A percentile compares a stretch with the other conserved stretches of the same genome.
phyloP scores from a whole-genome alignment of 2,329 filamentous ascomycete genomes.

The Ascochyta koolunga region DNA sequence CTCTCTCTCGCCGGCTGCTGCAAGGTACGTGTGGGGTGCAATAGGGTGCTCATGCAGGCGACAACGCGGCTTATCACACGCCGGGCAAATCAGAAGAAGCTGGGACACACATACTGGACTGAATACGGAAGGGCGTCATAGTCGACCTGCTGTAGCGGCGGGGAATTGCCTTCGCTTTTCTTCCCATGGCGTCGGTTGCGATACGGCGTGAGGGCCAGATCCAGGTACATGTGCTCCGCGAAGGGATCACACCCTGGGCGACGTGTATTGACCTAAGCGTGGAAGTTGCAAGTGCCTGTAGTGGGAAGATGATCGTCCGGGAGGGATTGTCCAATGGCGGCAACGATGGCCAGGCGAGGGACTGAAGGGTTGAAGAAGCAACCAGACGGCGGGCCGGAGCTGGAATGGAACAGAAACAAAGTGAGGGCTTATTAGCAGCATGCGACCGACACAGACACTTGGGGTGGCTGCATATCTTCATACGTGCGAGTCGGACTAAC shows the following conservation, averaged over 20 bases:
- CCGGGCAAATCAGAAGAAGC: slow-evolving; percentile 22
- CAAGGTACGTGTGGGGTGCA: slow-evolving; percentile 41
- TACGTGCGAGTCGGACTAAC: slow-evolving; percentile 20
- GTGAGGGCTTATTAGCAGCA: slow-evolving; percentile 21
- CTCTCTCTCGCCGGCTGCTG: slow-evolving; percentile 27
- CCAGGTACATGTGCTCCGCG: slow-evolving; percentile 19
- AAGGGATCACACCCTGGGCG: slow-evolving; percentile 18
- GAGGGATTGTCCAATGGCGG: slow-evolving; percentile 15
- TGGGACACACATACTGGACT: slow-evolving; percentile 49
- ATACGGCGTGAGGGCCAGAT: slow-evolving; percentile 15
- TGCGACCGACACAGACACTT: slow-evolving; percentile 28
- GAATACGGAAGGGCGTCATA: slow-evolving; percentile 51
- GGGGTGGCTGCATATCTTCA: not conserved
- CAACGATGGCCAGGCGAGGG: slow-evolving; percentile 6
- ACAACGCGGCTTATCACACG: slow-evolving; percentile 29
- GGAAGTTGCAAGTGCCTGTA: slow-evolving; percentile 3
- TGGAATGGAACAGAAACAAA: slow-evolving; percentile 16
- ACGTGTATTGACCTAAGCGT: slow-evolving; percentile 21
- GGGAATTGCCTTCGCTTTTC: slow-evolving; percentile 27
- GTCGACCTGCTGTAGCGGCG: slow-evolving; percentile 46
- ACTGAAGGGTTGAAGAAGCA: slow-evolving; percentile 9
- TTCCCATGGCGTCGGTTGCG: slow-evolving; percentile 36
- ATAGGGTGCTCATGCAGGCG: slow-evolving; percentile 34
- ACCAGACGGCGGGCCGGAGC: slow-evolving; percentile 7
- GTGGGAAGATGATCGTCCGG: slow-evolving; percentile 17